Evolutionary conservation across 2,329 filamentous ascomycete genomes (phyloP).

Genomic region (Biscogniauxia sp.): DNA sequence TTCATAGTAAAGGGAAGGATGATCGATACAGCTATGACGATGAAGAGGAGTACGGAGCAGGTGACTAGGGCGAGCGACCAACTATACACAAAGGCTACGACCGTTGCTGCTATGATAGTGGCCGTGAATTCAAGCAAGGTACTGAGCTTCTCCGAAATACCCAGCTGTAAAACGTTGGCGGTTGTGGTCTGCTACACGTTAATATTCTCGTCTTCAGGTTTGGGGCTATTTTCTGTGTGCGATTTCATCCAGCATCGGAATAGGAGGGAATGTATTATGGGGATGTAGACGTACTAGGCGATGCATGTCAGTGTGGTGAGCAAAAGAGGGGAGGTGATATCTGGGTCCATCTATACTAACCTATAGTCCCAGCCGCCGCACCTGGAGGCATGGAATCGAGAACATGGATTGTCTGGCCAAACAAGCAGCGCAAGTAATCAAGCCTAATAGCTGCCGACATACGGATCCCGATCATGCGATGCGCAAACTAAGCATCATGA

Average conservation of each 20-base stretch:
- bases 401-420: conserved; percentile 64
- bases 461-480: conserved; percentile 61
- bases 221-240: background rate
- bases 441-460: conserved; percentile 61
- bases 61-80: conserved; percentile 62
- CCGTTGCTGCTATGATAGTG: conserved; percentile 50
- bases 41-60: conserved; percentile 54
- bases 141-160: conserved; percentile 63
- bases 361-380: conserved; percentile 58
- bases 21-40: conserved; percentile 45
- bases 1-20: conserved; percentile 57
- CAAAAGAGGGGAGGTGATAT: background rate
- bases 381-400: conserved; percentile 65
- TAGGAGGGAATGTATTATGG: background rate
- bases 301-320: background rate
- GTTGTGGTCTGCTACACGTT: conserved; percentile 46
- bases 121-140: conserved; percentile 55
- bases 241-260: background rate
- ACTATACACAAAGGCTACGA: conserved; percentile 55
- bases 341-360: background rate
- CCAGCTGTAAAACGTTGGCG: conserved; percentile 62
- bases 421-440: conserved; percentile 62
- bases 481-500: conserved; percentile 45
- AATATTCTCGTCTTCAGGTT: background rate
- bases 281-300: background rate